Evolutionary conservation across 257 asterid genomes (phyloP).

Genomic region (Cruciata laevipes): DNA sequence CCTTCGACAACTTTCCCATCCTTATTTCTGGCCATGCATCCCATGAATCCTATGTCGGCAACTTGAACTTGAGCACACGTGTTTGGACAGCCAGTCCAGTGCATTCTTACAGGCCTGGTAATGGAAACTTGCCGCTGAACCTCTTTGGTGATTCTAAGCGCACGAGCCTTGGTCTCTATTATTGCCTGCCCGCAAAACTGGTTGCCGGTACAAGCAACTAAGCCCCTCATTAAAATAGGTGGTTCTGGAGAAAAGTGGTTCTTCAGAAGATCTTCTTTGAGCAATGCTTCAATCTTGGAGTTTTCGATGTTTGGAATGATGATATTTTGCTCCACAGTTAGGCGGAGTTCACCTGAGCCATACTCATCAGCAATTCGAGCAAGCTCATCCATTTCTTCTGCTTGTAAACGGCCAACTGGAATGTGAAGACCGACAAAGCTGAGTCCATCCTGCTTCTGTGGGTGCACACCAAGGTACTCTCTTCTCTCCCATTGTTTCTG

Average conservation of each 20-base stretch:
- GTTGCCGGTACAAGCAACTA: constrained; percentile 94
- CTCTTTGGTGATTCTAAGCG: constrained; percentile 72
- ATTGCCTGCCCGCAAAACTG: constrained; percentile 98
- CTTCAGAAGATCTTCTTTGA: constrained; percentile 55
- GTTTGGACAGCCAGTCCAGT: constrained; percentile 97
- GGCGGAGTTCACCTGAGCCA: constrained; percentile 84
- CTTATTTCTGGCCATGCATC: constrained; percentile 70
- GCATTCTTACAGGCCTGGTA: constrained; percentile 76
- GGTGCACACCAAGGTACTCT: constrained; percentile 72
- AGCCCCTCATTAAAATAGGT: constrained; percentile 70
- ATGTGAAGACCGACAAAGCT: constrained; percentile 83
- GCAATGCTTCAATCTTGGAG: constrained; percentile 53
- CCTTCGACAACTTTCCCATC: constrained; percentile 75
- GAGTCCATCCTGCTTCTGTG: constrained; percentile 76
- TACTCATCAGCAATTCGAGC: constrained; percentile 70
- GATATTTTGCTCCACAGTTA: constrained; percentile 89
- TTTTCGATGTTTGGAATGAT: constrained; percentile 66
- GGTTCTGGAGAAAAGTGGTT: constrained; percentile 56
- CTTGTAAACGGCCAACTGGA: constrained; percentile 90
- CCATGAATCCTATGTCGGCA: constrained; percentile 98
- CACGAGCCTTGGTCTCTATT: constrained; percentile 81
- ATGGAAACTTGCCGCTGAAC: constrained; percentile 63
- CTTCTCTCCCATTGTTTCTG: constrained; percentile 68
- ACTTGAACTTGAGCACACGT: constrained; percentile 90
- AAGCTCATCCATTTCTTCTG: constrained; percentile 86